Evolutionary conservation across 208 protist species (phyloP).

Genomic region (Leishmania braziliensis): DNA sequence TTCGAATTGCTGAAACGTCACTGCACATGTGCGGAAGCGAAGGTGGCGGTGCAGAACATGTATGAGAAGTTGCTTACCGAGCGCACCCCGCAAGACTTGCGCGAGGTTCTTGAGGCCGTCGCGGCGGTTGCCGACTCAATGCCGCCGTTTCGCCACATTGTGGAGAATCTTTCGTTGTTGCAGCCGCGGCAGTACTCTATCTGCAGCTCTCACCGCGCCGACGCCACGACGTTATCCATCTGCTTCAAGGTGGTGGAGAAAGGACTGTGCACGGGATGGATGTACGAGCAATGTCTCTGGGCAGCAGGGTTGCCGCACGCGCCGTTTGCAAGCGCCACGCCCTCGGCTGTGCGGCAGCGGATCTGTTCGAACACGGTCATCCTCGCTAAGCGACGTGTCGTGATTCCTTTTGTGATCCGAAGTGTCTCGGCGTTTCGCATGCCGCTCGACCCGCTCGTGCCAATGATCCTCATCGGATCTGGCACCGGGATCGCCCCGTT

Average conservation of each 20-base stretch:
- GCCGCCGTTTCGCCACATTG: constrained; percentile 52
- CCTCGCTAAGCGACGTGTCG: constrained; percentile 24
- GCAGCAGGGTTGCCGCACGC: constrained; percentile 15
- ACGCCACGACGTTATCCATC: constrained; percentile 66
- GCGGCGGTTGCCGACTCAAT: not conserved
- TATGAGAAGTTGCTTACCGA: constrained; percentile 1
- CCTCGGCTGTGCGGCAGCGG: not conserved
- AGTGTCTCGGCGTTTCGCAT: constrained; percentile 57
- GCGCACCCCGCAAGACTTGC: constrained; percentile 15
- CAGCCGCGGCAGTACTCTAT: constrained; percentile 93
- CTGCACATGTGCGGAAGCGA: constrained; percentile 14
- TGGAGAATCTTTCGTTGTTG: constrained; percentile 72
- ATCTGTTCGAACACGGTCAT: constrained; percentile 11
- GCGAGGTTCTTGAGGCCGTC: constrained; percentile 40
- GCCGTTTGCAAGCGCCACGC: not conserved
- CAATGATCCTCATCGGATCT: constrained; percentile 87
- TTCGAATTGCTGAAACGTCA: constrained; percentile 29
- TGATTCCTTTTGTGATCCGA: constrained; percentile 41
- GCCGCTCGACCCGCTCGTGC: constrained; percentile 48
- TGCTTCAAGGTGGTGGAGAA: constrained; percentile 82
- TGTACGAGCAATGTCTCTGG: constrained; percentile 51
- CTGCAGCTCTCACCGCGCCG: constrained; percentile 52
- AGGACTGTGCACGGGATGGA: constrained; percentile 64
- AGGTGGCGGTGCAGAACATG: constrained; percentile 17
- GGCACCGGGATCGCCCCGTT: constrained; percentile 90